Base-by-base conservation (phyloP, 768 basidiomycete species). In the Russula ochroleuca region DNA sequence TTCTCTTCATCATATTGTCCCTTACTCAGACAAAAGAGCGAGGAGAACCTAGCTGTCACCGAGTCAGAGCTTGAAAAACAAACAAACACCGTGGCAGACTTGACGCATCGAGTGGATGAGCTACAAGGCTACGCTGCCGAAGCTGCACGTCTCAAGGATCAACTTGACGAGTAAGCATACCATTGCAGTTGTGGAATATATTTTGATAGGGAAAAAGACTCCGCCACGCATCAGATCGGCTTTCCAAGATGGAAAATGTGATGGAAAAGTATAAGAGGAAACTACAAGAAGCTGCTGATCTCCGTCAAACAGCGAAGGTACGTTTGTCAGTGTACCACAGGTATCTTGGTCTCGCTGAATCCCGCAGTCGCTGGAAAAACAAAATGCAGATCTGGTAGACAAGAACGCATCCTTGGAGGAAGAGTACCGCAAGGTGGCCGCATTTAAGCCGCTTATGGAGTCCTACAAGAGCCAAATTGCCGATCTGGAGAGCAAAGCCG, bases 211-310 rank as follows among this genome's bases (percentile, higher is more conserved):
- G 48, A 31, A 40, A 40, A 63, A 96, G 94, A 72, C 92, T 93
- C 70, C 87, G 88, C 6, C 94, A 98, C 76, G 89, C 93, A 6
- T 90, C 92, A 4, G 97, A 98, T 70, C 91, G 86, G 68, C 78
- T 94, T 47, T 88, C 91, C 70, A 98, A 98, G 79, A 90, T 87
- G 1, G 97, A 98, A 76, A 95, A 95, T 71, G 94, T 97, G 33
- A 92, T 97, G 83, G 94, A 98, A 75, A 99, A 98, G 74, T 95
- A 98, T 75, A 96, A 95, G 78, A 95, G 92, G 81, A 99, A 98
- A 76, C 81, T 98, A 1, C 96, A 98, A 70, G 97, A 98, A 73
- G 85, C 90, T 5, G 93, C 90, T 15, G 92, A 96, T 67, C 78
- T 95, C 21, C 85, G 94, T 31, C 92, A 92, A 66, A 86, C 87